phyloP scores from a whole-genome alignment of 352 stramenopile species.

The Phytophthora constricta region DNA sequence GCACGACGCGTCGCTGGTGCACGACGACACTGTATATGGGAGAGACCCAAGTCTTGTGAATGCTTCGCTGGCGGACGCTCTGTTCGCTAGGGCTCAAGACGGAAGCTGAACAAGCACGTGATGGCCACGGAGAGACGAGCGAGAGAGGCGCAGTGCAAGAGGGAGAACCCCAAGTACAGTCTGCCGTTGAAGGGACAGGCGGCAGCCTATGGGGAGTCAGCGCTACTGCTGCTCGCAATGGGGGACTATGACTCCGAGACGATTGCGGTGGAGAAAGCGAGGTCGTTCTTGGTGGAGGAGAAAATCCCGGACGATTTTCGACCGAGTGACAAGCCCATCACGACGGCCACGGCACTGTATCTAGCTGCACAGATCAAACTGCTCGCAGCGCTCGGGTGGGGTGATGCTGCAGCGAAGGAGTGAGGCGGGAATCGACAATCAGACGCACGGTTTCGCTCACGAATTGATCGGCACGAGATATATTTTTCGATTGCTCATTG shows the following conservation, averaged over 20 bases:
- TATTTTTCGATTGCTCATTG: too few relatives aligned
- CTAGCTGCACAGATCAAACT: slow-evolving; percentile 60
- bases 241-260: slow-evolving; percentile 32
- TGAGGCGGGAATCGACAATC: too few relatives aligned
- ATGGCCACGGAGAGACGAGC: slow-evolving; percentile 48
- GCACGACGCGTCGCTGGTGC: slow-evolving; percentile 65
- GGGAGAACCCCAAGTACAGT: slow-evolving; percentile 52
- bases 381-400: slow-evolving; percentile 26
- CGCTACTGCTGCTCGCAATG: slow-evolving; percentile 32
- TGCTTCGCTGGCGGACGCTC: slow-evolving; percentile 41
- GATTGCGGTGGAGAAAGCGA: slow-evolving; percentile 52
- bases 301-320: slow-evolving; percentile 54
- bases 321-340: slow-evolving; percentile 36
- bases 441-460: too few relatives aligned
- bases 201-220: slow-evolving; percentile 27
- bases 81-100: slow-evolving; percentile 47
- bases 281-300: slow-evolving; percentile 63
- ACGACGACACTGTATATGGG: slow-evolving; percentile 63
- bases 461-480: too few relatives aligned
- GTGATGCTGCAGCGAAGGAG: slow-evolving; percentile 9
- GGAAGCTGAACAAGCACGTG: slow-evolving; percentile 45
- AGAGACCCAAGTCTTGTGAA: slow-evolving; percentile 57
- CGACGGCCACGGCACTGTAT: slow-evolving; percentile 35
- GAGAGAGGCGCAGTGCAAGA: slow-evolving; percentile 53
- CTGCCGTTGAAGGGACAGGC: slow-evolving; percentile 45